Evolutionary conservation across 169 alveolate species (phyloP).

Genomic region (Plasmodium chabaudi): DNA sequence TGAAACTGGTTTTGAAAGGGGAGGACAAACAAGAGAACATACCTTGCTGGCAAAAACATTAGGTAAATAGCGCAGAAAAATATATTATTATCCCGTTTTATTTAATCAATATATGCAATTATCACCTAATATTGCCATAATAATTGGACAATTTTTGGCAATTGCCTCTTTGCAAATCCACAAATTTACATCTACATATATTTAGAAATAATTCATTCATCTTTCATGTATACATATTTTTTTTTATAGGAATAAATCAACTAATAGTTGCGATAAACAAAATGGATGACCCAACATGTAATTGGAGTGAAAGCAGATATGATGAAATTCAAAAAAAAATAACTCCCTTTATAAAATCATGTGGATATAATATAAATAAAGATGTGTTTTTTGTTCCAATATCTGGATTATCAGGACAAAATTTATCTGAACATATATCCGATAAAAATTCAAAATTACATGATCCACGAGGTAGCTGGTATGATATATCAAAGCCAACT

Average conservation of each 20-base stretch:
- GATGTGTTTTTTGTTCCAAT: constrained; percentile 96
- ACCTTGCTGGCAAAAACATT: constrained; percentile 98
- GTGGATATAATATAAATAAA: constrained; percentile 92
- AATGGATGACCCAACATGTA: constrained; percentile 98
- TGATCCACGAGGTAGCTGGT: constrained; percentile 84
- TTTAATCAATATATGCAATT: no score
- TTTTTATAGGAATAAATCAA: constrained; percentile 93
- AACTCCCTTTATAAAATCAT: constrained; percentile 91
- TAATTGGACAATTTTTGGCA: no score
- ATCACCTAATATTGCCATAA: no score
- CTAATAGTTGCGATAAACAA: constrained; percentile 98
- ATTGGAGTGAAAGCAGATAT: constrained; percentile 95
- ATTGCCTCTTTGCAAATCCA: no score
- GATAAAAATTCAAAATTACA: constrained; percentile 77
- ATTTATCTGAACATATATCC: constrained; percentile 90
- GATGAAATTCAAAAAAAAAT: constrained; percentile 89
- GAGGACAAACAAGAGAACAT: constrained; percentile 99
- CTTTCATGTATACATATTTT: not conserved
- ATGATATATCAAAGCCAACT: constrained; percentile 87
- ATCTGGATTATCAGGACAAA: constrained; percentile 97
- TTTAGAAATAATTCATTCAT: not conserved
- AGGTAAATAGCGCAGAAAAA: constrained; percentile 63
- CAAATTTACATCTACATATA: not conserved
- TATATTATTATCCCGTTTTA: no score
- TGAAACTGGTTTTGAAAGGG: constrained; percentile 99